Evolutionary conservation across 2,329 filamentous ascomycete species (phyloP), one percentile per base, ranked within the genome.

Genomic region (Aspergillus glaucus): DNA sequence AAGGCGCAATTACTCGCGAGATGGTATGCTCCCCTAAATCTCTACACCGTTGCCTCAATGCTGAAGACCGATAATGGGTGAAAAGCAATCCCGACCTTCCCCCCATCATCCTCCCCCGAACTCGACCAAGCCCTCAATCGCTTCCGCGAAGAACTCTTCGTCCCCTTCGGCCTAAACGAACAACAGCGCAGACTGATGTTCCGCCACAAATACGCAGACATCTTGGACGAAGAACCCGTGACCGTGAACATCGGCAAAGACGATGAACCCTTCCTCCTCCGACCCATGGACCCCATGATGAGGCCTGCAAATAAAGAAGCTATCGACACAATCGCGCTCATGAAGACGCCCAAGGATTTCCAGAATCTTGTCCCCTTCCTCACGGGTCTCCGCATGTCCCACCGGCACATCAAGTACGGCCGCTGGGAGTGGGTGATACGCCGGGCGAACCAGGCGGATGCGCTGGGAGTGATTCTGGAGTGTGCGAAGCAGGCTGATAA

Each of bases 101-200:
- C 56, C 26, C 62, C 65, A 12, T 69, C 69, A 44, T 62, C 64
- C 14, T 71, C 69, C 24, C 54, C 66, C 44, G 66, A 74, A 55
- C 61, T 75, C 48, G 65, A 74, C 54, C 54, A 65, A 40, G 59
- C 68, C 44, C 64, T 75, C 28, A 55, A 62, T 24, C 62, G 61
- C 50, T 73, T 70, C 58, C 71, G 72, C 54, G 57, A 73, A 51
- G 65, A 69, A 37, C 61, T 74, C 44, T 74, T 75, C 57, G 68
- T 74, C 28, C 73, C 72, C 24, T 63, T 62, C 44, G 64, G 65
- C 34, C 64, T 75, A 4, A 57, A 60, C 32, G 50, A 58, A 5
- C 62, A 62, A 39, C 71, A 74, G 49, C 63, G 63, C 50, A 63
- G 59, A 37, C 62, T 70, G 41, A 65, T 75, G 48, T 74, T 69